Evolutionary conservation across 139 green algal species (phyloP), one percentile per base, ranked within the genome.

Genomic region (Chlamydomonas sp.): DNA sequence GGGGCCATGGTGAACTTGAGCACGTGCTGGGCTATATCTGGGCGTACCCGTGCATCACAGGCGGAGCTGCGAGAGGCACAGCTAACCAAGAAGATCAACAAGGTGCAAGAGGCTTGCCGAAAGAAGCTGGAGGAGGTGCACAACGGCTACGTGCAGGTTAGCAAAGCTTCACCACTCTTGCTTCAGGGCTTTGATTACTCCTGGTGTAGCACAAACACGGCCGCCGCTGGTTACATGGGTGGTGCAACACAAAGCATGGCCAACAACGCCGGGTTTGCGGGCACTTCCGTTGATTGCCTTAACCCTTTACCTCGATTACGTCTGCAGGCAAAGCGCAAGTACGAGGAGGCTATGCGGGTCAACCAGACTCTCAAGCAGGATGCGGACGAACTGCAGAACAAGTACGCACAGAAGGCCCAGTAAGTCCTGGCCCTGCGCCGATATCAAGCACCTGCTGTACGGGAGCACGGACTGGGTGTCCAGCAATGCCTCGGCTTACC

Each of bases 381-480:
- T 85, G 95, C 92, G 63, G 77, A 93, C 20, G 94, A 97, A 89
- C 86, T 97, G 73, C 90, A 93, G 80, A 90, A 96, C 74, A 97
- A 97, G 85, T 97, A 97, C 77, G 84, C 85, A 4, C 93, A 95
- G 71, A 97, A 97, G 83, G 78, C 93, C 14, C 90, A 90, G 94
- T 97, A 83, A 90, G 94, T 77, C 14, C 77, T 67, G 57, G 66
- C 31, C 58, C 14, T 66, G 5, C 57, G 17, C 5, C 75, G 4
- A 49, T 49, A 49, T 49, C 31, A 20, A 77, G 72, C 78, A 16
- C 4, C 0, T 10, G 1, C 79, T 77, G 63, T 5, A 18, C n/a
- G n/a, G 31, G 8, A 60, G n/a, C 49, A 6, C 7, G 49, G 15
- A 5, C 80, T 78, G 67, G 31, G 76, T 17, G 60, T 4, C 76